Evolutionary conservation across 257 asterid genomes (phyloP).

Genomic region (Capsicum chinense): DNA sequence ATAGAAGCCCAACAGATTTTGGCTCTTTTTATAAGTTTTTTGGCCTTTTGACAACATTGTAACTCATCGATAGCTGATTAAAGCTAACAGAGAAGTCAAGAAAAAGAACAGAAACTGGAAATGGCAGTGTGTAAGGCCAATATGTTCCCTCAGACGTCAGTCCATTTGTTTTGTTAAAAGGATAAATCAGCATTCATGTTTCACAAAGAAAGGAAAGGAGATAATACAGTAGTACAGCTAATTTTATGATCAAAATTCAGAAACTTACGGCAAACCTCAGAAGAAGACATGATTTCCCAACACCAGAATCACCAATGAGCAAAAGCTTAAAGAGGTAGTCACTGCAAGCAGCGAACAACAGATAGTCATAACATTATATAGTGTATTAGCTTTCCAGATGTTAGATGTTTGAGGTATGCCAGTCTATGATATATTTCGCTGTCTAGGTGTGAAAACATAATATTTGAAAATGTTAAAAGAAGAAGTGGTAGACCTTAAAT

Average conservation of each 20-base stretch:
- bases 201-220: neutral
- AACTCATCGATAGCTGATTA: neutral
- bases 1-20: neutral
- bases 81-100: neutral
- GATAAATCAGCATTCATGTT: neutral
- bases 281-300: constrained; percentile 32
- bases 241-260: constrained; percentile 12
- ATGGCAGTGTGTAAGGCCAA: neutral
- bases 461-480: too few species aligned
- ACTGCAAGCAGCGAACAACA: constrained; percentile 10
- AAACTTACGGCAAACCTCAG: constrained; percentile 29
- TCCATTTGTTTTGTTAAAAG: too few species aligned
- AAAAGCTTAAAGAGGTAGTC: constrained; percentile 31
- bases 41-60: neutral
- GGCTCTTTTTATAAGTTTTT: neutral
- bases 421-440: neutral
- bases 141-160: neutral
- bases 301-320: constrained; percentile 30
- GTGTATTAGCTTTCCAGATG: constrained; percentile 11
- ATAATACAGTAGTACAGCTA: constrained; percentile 17
- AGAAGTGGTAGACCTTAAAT: too few species aligned
- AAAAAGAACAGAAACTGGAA: constrained; percentile 19
- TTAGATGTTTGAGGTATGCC: neutral
- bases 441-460: neutral
- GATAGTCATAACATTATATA: neutral